Base-by-base conservation (phyloP, 257 asterid species). In the Solanum arcanum region DNA sequence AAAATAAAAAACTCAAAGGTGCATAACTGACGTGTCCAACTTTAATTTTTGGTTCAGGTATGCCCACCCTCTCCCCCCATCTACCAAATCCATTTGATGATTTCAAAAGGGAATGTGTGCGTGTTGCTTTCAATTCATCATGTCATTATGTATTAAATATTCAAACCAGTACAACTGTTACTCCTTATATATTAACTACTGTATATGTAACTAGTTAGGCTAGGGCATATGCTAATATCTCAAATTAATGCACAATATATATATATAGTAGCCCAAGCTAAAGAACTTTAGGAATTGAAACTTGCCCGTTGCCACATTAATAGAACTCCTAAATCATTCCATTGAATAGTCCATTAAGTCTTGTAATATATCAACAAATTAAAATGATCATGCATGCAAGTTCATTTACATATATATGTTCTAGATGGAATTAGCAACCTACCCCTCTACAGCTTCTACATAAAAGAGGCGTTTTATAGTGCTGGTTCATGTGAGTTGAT, bases 111-210 rank as follows among this genome's bases (percentile, higher is more conserved):
- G 69, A 49, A 80, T 80, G 85, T 80, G 85, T 80, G 85, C 85
- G 42, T 80, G 85, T 80, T 80, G 85, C 85, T 80, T 80, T 80
- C 44, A 80, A 80, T 80, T 80, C 68, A 47, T 80, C 85, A 80
- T 80, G 85, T 68, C 85, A 80, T 80, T 80, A 80, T 80, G 44
- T 29, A 80, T 80, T 47, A 47, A 47, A 47, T 27, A 80, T 15
- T 80, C 27, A 47, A 80, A 77, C 62, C 21, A 78, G 64, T 27
- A 78, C 84, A 25, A 15, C 64, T 44, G 13, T 41, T 41, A 44
- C n/a, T 77, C 31, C 52, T n/a, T 76, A 37, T 37, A 37, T 37
- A 62, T 42, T 76, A 62, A 75, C 7, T 41, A 42, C 35, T 12
- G 13, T 70, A 7, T 15, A 73, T 29, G n/a, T 23, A 76, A 76